Conservation (phyloP, 2,329 filamentous ascomycete species). For the Penicillium freii region DNA sequence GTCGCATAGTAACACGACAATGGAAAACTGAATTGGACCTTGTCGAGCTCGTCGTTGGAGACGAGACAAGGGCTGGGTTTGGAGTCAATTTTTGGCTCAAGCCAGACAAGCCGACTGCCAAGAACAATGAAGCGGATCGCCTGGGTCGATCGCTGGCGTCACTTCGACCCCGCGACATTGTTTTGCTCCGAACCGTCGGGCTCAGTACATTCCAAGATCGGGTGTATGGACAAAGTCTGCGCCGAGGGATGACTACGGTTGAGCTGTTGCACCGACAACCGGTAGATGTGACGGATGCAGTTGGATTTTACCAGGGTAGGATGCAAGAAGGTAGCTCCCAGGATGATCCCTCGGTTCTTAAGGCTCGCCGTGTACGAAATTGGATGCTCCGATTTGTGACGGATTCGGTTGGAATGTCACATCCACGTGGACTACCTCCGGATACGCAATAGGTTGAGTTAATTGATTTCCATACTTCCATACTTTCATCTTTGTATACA, state of each 20-base stretch:
- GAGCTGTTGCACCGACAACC: conserved; percentile 62
- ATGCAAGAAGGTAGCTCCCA: conserved; percentile 37
- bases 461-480: background rate
- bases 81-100: conserved; percentile 80
- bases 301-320: conserved; percentile 58
- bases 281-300: conserved; percentile 52
- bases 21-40: conserved; percentile 59
- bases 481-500: background rate
- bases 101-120: conserved; percentile 28
- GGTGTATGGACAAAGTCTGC: conserved; percentile 82
- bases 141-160: conserved; percentile 44
- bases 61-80: conserved; percentile 80
- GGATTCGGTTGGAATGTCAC: conserved; percentile 30
- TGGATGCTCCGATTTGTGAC: conserved; percentile 73
- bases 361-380: conserved; percentile 65
- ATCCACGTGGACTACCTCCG: conserved; percentile 36
- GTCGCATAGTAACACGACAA: conserved; percentile 62
- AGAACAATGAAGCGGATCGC: conserved; percentile 20
- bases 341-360: conserved; percentile 56
- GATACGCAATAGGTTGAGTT: conserved; percentile 35
- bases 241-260: conserved; percentile 67
- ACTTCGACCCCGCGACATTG: conserved; percentile 69
- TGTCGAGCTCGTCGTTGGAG: conserved; percentile 75
- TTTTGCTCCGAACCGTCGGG: conserved; percentile 77
- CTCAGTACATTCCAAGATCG: conserved; percentile 70